These are phyloP conservation scores for Xylaria sp. DNA, from an alignment of 2,329 filamentous ascomycete genomes.

Conservation along the genomic window DNA sequence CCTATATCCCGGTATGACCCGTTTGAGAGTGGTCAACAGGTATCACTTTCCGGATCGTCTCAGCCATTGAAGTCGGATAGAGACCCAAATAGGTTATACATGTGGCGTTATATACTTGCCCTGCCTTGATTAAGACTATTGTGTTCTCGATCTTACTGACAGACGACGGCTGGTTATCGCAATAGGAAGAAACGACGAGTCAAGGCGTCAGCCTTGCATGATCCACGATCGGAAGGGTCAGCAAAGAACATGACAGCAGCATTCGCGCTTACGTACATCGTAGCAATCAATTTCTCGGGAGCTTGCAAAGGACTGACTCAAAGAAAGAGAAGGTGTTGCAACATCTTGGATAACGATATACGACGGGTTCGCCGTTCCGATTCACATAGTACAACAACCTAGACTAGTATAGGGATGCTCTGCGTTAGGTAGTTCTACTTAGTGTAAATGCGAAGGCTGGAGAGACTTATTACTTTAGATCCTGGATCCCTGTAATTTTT, in stretches of 20 bases:
- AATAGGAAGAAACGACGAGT: not conserved
- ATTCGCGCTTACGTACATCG: constrained; percentile 3
- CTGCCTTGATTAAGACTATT: constrained; percentile 13
- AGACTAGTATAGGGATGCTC: not conserved
- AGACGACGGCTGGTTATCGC: not conserved
- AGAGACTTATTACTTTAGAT: constrained; percentile 3
- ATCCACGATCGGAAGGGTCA: not conserved
- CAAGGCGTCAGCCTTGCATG: constrained; percentile 21
- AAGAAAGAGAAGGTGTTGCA: not conserved
- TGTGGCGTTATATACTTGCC: constrained; percentile 10
- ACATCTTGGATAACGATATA: not conserved
- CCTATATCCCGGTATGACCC: not conserved
- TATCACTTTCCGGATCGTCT: constrained; percentile 3
- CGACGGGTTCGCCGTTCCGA: constrained; percentile 12
- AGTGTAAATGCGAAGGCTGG: not conserved
- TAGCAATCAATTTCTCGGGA: not conserved
- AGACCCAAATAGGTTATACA: constrained; percentile 8
- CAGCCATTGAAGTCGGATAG: not conserved
- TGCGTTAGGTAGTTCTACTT: not conserved
- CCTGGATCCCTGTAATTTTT: constrained; percentile 25
- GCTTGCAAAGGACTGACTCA: not conserved
- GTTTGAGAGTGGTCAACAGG: constrained; percentile 10
- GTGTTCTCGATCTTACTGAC: not conserved
- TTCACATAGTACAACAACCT: not conserved
- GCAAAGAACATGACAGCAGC: constrained; percentile 3